Evolutionary conservation across 805 yeast species (phyloP), one percentile per base, ranked within the genome.

Genomic region (Teunomyces aglyptinius): DNA sequence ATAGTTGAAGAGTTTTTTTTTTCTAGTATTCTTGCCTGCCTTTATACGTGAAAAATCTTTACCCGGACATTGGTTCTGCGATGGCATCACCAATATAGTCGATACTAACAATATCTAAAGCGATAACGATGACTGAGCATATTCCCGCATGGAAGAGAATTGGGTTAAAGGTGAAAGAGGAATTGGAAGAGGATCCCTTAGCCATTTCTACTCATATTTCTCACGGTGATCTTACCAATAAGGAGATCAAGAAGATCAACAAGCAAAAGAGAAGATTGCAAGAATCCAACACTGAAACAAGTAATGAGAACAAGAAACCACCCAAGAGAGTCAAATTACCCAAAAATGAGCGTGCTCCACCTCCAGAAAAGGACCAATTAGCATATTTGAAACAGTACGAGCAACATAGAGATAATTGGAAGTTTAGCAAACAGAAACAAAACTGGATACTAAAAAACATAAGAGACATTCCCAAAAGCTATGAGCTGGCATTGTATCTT

Each of bases 111-210:
- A 12, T 20, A 31, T 7, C 18, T 12, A 11, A 16, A 29, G 16
- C 28, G 11, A 29, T 31, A n/a, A 42, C 22, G 18, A 46, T 46
- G 49, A 15, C 39, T 11, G 47, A 33, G 26, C 47, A 44, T 53
- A 64, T 80, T n/a, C 95, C 96, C 32, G 95, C 95, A 1, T 87
- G 96, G 96, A 87, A 87, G 62, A 75, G 82, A 56, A 72, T 84
- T 6, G 96, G 96, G 24, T 75, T 88, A 35, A 71, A 81, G 56
- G 82, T 85, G 45, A 76, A 81, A 53, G 70, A 75, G 38, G 70
- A 71, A 5, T 52, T 71, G 3, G 69, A 66, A 3, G 61, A 64
- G 12, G 84, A 79, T 52, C 81, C 78, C 1, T 60, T 76, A 36
- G 68, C 73, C 1, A 56, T 70, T 2, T 60, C 75, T 4, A 61